Percentiles rank a stretch among this genome's conserved stretches.
Conservation (phyloP, 352 stramenopile genomes). For the Globisporangium ultimum region DNA sequence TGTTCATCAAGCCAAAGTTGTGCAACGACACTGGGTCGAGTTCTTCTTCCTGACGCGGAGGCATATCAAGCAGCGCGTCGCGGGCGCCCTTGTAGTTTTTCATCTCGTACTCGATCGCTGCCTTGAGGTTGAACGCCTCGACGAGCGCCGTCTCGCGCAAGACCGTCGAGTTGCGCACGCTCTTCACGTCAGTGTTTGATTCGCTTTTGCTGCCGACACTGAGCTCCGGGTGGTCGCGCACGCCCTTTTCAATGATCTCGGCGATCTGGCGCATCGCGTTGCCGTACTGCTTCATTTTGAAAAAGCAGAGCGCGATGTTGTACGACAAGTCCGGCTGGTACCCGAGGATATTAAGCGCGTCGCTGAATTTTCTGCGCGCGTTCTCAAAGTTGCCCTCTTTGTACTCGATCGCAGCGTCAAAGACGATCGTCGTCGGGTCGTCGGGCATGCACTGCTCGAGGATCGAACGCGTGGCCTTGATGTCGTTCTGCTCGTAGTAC, state of each 20-base stretch:
- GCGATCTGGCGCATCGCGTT: constrained; percentile 90
- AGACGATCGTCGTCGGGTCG: constrained; percentile 90
- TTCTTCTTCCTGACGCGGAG: constrained; percentile 87
- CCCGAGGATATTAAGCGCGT: constrained; percentile 91
- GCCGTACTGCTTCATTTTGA: constrained; percentile 90
- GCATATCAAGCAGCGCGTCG: constrained; percentile 93
- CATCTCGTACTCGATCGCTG: constrained; percentile 94
- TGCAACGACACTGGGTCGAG: constrained; percentile 91
- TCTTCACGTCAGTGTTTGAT: constrained; percentile 81
- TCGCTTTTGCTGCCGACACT: constrained; percentile 92
- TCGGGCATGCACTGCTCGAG: constrained; percentile 91
- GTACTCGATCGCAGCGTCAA: constrained; percentile 81
- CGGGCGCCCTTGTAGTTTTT: constrained; percentile 88
- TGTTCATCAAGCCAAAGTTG: constrained; percentile 92
- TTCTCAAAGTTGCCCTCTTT: constrained; percentile 88
- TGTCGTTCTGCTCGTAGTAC: constrained; percentile 96
- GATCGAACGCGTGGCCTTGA: constrained; percentile 87
- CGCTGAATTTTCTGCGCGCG: constrained; percentile 89
- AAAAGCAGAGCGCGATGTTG: constrained; percentile 95
- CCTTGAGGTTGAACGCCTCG: constrained; percentile 95
- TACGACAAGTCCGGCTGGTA: constrained; percentile 93
- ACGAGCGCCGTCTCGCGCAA: constrained; percentile 91
- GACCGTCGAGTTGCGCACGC: constrained; percentile 91
- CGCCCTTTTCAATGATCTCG: constrained; percentile 93
- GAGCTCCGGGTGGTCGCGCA: constrained; percentile 91